Conservation (phyloP, 1,139 yeast species). For the Kodamaea anthophila region DNA sequence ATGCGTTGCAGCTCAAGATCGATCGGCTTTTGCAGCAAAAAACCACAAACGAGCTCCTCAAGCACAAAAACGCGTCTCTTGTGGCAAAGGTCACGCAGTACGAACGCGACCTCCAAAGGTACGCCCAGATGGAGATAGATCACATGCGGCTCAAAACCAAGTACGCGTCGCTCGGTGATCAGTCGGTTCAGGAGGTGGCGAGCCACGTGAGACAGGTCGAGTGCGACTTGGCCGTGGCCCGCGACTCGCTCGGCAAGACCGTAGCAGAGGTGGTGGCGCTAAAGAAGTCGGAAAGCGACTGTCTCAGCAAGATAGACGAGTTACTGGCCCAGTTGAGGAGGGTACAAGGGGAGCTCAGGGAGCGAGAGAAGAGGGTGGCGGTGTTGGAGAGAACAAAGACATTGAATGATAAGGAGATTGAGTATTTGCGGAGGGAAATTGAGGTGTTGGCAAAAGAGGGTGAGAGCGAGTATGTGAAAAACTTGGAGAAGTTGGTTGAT, state of each 20-base stretch:
- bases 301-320: neutral
- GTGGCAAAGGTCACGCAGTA: conserved; percentile 32
- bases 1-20: conserved; percentile 24
- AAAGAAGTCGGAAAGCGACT: neutral
- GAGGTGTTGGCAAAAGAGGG: conserved; percentile 10
- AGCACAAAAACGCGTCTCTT: conserved; percentile 32
- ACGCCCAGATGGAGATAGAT: conserved; percentile 48
- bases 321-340: conserved; percentile 7
- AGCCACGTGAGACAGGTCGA: conserved; percentile 29
- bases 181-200: conserved; percentile 25
- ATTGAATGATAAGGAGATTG: conserved; percentile 57
- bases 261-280: conserved; percentile 14
- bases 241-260: conserved; percentile 30
- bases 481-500: too few relatives aligned
- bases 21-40: conserved; percentile 30
- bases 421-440: conserved; percentile 45
- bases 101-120: conserved; percentile 41
- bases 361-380: conserved; percentile 14
- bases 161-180: conserved; percentile 14
- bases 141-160: conserved; percentile 42
- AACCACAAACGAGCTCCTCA: conserved; percentile 34
- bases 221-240: conserved; percentile 32
- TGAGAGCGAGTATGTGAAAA: too few relatives aligned
- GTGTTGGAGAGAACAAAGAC: conserved; percentile 49
- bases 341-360: neutral